Conservation (phyloP, 2,329 filamentous ascomycete species). For the Eurotiales sp. region DNA sequence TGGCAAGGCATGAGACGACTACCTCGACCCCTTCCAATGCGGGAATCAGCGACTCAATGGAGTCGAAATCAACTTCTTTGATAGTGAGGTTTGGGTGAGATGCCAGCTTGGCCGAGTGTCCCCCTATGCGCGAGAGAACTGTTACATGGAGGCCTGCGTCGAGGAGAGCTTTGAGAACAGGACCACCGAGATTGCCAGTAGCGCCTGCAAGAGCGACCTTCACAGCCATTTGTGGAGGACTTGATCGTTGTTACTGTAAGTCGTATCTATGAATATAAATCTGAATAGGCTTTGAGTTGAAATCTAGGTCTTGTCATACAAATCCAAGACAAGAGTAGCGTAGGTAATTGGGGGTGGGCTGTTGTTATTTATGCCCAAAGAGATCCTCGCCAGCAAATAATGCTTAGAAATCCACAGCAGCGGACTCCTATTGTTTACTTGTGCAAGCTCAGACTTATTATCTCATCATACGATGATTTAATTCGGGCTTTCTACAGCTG, state of each 20-base stretch:
- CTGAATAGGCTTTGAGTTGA: background rate
- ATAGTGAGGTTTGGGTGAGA: slow-evolving; percentile 15
- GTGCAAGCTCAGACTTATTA: background rate
- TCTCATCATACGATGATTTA: background rate
- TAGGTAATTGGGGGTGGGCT: background rate
- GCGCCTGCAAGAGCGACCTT: slow-evolving; percentile 12
- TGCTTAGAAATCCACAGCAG: background rate
- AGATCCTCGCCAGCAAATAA: background rate
- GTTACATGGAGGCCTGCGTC: slow-evolving; percentile 25
- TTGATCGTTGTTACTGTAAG: background rate
- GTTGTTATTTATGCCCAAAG: background rate
- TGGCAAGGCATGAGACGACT: slow-evolving; percentile 20
- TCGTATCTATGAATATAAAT: no score
- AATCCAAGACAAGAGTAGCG: background rate
- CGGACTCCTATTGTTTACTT: background rate
- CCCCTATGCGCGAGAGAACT: slow-evolving; percentile 21
- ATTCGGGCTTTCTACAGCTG: background rate
- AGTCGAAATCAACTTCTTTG: slow-evolving; percentile 27
- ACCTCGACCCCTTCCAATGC: slow-evolving; percentile 28
- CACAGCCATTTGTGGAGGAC: no score
- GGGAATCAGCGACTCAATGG: slow-evolving; percentile 21
- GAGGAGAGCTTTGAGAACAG: slow-evolving; percentile 25
- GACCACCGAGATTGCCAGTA: slow-evolving; percentile 27
- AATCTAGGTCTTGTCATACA: background rate
- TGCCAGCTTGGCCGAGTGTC: background rate